These are phyloP conservation scores for Lasiodiplodia citricola DNA, from an alignment of 2,329 filamentous ascomycete genomes.

Conservation along the genomic window DNA sequence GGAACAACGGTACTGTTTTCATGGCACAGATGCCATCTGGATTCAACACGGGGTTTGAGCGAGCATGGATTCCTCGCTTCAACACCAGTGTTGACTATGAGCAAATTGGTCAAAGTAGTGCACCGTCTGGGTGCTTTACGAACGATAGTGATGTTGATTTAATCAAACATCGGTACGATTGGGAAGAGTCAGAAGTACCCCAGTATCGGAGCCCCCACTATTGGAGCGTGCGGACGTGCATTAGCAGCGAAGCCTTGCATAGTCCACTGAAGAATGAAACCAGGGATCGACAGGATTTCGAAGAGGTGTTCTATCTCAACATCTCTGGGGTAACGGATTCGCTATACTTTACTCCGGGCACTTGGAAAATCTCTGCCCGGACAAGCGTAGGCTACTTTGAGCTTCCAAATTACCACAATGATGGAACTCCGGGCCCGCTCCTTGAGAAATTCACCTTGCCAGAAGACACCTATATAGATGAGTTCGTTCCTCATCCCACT, in stretches of 20 bases:
- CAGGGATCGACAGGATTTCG: conserved; percentile 5
- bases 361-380: neutral
- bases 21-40: neutral
- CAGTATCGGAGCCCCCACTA: too few species aligned
- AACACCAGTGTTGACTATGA: neutral
- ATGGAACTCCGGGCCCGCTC: neutral
- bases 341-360: neutral
- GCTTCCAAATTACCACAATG: neutral
- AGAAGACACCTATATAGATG: neutral
- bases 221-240: neutral
- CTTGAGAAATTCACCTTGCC: neutral
- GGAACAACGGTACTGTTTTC: neutral
- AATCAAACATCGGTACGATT: neutral
- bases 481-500: neutral
- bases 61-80: neutral
- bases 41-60: neutral
- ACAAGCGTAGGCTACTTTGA: conserved; percentile 17
- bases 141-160: too few species aligned
- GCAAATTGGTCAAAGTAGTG: neutral
- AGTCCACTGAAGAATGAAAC: neutral
- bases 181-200: neutral
- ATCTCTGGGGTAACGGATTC: neutral
- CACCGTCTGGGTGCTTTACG: neutral
- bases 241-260: neutral
- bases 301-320: conserved; percentile 6